Evolutionary conservation across 2,329 filamentous ascomycete genomes (phyloP), one percentile per base, ranked within the genome.

Genomic region (Aspergillus alliaceus): DNA sequence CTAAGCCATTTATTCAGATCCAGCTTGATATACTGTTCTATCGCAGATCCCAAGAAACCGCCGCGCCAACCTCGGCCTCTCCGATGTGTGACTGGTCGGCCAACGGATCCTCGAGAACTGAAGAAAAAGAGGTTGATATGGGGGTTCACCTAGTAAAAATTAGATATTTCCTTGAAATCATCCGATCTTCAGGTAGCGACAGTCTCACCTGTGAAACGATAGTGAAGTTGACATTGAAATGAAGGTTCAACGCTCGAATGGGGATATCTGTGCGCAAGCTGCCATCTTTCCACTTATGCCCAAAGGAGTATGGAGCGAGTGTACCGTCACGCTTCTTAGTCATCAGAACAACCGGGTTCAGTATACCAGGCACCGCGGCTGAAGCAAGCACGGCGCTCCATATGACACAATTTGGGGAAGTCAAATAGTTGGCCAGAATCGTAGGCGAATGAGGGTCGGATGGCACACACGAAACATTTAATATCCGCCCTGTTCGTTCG

Each of bases 41-140:
- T 86, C 0, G 95, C 93, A 6, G 89, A 93, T 61, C 95, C 93
- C 14, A 99, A 82, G 76, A 96, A 99, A 1, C 95, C 95, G 37
- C 95, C 95, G 53, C 95, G 88, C 95, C 95, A 99, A 55, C 95
- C 95, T 47, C 92, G 89, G 5, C 95, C 95, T 65, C 89, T 89
- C 54, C 95, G 90, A 74, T 99, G 95, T 0, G 93, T 97, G 18
- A 98, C 95, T 9, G 95, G 95, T 52, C 91, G 88, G 5, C 95
- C 95, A 9, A 98, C 93, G 0, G 90, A 89, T 12, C 95, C 95
- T 31, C 95, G 86, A 0, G 93, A 96, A 29, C 90, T 95, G 80
- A 98, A 99, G 84, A 99, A 98, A 82, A 99, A 99, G 27, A 98
- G 86, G 69, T 96, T 98, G 75, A 99, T 93, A 73, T 99, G 95